Percentiles rank a stretch among this genome's conserved stretches.
phyloP scores from a whole-genome alignment of 2,329 filamentous ascomycete genomes.

The Alternaria infectoria region DNA sequence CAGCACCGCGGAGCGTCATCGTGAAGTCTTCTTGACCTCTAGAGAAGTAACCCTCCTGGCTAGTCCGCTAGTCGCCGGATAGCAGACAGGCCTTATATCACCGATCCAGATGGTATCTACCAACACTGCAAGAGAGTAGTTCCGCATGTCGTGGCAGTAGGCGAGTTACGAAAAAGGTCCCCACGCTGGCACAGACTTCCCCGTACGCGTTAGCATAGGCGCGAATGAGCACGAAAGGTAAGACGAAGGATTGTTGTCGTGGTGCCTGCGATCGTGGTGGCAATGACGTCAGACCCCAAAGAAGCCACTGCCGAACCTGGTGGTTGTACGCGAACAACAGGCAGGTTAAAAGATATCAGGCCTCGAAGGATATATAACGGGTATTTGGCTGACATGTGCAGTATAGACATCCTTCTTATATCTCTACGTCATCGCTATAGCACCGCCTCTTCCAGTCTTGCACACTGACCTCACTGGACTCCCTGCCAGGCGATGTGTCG shows the following conservation, averaged over 20 bases:
- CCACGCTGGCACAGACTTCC: not conserved
- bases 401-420: not conserved
- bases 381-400: not conserved
- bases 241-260: not conserved
- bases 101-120: not conserved
- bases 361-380: not conserved
- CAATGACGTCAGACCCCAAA: not conserved
- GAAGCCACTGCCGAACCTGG: not conserved
- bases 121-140: not conserved
- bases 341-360: not conserved
- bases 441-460: not conserved
- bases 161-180: not conserved
- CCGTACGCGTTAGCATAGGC: not conserved
- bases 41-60: slow-evolving; percentile 10
- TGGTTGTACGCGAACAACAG: not conserved
- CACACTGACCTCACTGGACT: not conserved
- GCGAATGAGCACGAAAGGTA: not conserved
- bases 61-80: not conserved
- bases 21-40: slow-evolving; percentile 21
- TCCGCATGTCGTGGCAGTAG: slow-evolving; percentile 1
- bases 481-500: not conserved
- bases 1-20: not conserved
- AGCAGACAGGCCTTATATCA: not conserved
- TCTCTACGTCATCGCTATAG: not conserved
- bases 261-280: not conserved